Base-by-base conservation (phyloP, 805 yeast genomes). In the Priceomyces medius region DNA sequence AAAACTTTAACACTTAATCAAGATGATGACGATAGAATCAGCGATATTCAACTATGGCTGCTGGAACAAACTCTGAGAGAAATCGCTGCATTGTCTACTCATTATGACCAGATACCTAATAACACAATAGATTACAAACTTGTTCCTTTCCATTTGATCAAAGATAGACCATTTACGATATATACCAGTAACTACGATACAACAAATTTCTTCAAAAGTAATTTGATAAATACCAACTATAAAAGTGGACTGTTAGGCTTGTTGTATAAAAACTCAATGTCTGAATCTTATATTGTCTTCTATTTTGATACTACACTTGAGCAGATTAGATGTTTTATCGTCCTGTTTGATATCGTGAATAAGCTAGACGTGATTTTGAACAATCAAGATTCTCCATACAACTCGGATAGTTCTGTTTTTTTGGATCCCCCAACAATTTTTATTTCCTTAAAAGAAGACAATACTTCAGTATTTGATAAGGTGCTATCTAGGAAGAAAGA, bases 391-490 rank as follows among this genome's bases (percentile, higher is more conserved):
- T 17, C 40, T n/a, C 20, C 29, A 28, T 38, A 23, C 4, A 29
- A 20, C 14, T 31, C 34, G 20, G 33, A 26, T 28, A 28, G 42
- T 3, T 23, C 35, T 16, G 28, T 43, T 6, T 35, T 37, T 21
- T 31, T 38, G 26, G 41, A 38, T 38, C 13, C 32, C 8, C 17
- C 34, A 13, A 14, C 37, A 3, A 20, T 29, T n/a, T 31, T 38
- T 16, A 23, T 12, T 9, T 23, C 20, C n/a, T n/a, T n/a, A n/a
- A 42, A 37, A 20, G 24, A 21, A 16, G 44, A 59, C 2, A 49
- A 53, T 27, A 54, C 56, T 7, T 49, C 59, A 7, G 55, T 63
- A 1, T 65, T 68, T 34, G 74, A 69, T 46, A 60, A 63, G 33
- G 69, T 67, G 3, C 49, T 68, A 17, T 60, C 60, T 26, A 54